These are phyloP conservation scores for Cyphellophora europaea DNA, from an alignment of 2,329 filamentous ascomycete species.

Conservation along the genomic window DNA sequence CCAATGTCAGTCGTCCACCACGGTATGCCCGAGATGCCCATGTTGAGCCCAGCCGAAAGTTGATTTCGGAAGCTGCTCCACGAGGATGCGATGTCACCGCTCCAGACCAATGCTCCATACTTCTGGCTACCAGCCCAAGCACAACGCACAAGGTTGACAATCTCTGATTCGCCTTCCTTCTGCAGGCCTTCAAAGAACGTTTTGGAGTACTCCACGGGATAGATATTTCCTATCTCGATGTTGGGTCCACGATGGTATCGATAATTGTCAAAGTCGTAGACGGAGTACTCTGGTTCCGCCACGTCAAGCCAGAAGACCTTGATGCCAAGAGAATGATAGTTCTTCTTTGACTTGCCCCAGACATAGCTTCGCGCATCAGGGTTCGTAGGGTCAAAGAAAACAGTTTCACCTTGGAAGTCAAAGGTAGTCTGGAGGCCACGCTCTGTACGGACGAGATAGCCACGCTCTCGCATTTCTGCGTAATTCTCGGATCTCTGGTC, in stretches of 20 bases:
- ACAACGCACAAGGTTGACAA: constrained; percentile 48
- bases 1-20: too few relatives aligned
- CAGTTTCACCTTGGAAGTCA: constrained; percentile 49
- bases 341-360: constrained; percentile 49
- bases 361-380: constrained; percentile 49
- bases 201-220: constrained; percentile 48
- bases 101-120: constrained; percentile 58
- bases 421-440: constrained; percentile 50
- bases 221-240: constrained; percentile 50
- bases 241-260: constrained; percentile 49
- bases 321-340: constrained; percentile 56
- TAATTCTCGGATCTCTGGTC: constrained; percentile 51
- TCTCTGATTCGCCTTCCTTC: constrained; percentile 37
- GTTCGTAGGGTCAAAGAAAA: constrained; percentile 57
- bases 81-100: constrained; percentile 58
- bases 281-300: constrained; percentile 56
- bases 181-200: constrained; percentile 52
- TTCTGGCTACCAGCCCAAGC: constrained; percentile 53
- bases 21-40: too few relatives aligned
- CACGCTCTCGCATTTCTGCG: constrained; percentile 51
- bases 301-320: constrained; percentile 61
- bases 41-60: too few relatives aligned
- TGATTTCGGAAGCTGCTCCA: too few relatives aligned
- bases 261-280: constrained; percentile 60
- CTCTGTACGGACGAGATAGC: constrained; percentile 51